These are phyloP conservation scores for Angophora floribunda DNA, from an alignment of 345 rosid genomes.

Conservation along the genomic window DNA sequence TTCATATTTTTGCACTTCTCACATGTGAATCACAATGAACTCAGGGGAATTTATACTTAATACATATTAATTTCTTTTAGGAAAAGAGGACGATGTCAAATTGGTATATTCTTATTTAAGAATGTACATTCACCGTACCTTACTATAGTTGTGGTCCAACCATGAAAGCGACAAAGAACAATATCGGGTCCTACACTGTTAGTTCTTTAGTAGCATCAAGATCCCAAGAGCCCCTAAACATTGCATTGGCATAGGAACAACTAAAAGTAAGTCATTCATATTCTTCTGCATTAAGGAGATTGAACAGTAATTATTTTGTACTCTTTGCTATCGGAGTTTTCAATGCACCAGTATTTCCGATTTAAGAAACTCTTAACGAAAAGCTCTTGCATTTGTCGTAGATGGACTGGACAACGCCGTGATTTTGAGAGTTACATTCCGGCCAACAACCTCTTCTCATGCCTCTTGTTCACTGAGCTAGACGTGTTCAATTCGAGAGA, in stretches of 20 bases:
- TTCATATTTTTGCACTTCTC: background rate
- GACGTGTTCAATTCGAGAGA: constrained; percentile 82
- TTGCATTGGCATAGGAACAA: background rate
- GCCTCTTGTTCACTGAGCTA: constrained; percentile 77
- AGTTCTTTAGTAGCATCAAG: background rate
- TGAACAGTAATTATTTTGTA: background rate
- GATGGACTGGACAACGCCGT: constrained; percentile 83
- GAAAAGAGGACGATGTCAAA: background rate
- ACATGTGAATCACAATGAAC: background rate
- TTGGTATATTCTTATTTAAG: background rate
- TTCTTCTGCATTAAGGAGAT: background rate
- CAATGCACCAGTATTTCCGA: background rate
- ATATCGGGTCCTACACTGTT: background rate
- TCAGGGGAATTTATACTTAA: background rate
- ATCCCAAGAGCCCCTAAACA: background rate
- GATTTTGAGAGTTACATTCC: constrained; percentile 58
- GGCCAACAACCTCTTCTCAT: constrained; percentile 55
- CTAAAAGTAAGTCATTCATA: background rate
- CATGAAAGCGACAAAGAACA: background rate
- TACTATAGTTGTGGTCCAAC: background rate
- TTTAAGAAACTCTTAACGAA: background rate
- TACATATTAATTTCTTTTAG: background rate
- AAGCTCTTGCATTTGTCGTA: background rate
- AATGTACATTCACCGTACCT: background rate
- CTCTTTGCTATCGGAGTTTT: background rate